Base-by-base conservation (phyloP, 495 filamentous ascomycete species). In the Choiromyces venosus region DNA sequence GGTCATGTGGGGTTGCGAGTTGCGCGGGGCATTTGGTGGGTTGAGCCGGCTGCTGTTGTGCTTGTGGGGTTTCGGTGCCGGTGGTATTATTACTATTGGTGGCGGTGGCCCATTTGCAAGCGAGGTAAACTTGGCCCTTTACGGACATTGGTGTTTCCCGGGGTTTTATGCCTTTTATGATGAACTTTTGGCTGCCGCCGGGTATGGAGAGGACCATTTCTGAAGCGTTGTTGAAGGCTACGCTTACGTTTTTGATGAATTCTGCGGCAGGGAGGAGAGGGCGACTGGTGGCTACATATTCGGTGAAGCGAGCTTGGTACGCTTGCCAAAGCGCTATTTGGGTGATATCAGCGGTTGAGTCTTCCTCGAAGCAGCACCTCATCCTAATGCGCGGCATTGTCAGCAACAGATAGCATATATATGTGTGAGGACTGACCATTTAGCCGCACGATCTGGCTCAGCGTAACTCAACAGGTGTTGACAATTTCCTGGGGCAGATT, bases 321-420 rank as follows among this genome's bases (percentile, higher is more conserved):
- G 95, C 94, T 82, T 96, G 92, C 96, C 96, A 99, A 66, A 98
- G 87, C 9, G 90, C 89, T 69, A 99, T 97, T 81, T 99, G 96
- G 0, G 96, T 98, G 77, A 99, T 96, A 66, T 94, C 90, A 40
- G 90, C 90, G 6, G 90, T 88, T 0, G 88, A 78, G 74, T 97
- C 93, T 82, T 97, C 92, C 75, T 96, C 91, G 75, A 98, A 93
- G 74, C 91, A 87, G 78, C 87, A 89, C 38, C 87, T 85, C 10
- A 93, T 86, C 85, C 84, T 85, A 37, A 66, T 69, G 42, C 35
- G 37, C 0, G 42, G 70, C 40, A 38, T 12, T 42, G 71, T 72
- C 5, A 72, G 65, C 39, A 65, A 65, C 44, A 69, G 37, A 25
- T 38, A 65, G 6, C 10, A 75, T 61, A 6, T 42, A 21, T 21